phyloP scores from a whole-genome alignment of 768 basidiomycete species.

The Termitomyces sp. region DNA sequence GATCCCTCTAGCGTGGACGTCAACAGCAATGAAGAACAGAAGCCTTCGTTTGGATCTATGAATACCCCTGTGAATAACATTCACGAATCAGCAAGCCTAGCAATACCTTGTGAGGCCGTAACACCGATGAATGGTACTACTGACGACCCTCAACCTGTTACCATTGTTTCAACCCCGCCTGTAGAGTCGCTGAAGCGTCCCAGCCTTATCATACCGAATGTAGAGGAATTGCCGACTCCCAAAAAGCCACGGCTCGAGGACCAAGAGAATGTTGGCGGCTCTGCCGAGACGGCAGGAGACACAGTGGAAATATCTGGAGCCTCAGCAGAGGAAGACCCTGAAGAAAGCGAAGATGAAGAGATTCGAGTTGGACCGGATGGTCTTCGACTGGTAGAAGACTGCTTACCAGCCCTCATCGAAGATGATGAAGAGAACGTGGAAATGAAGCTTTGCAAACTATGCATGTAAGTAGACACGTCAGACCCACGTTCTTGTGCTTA shows the following conservation, averaged over 20 bases:
- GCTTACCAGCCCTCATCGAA: conserved; percentile 38
- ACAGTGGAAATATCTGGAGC: background rate
- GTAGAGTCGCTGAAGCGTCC: conserved; percentile 10
- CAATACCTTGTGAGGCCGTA: conserved; percentile 1
- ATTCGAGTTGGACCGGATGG: conserved; percentile 37
- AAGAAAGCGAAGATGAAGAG: conserved; percentile 20
- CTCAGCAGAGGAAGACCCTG: background rate
- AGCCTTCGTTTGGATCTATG: background rate
- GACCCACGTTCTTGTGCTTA: background rate
- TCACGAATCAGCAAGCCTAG: background rate
- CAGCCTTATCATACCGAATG: background rate
- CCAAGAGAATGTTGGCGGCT: background rate
- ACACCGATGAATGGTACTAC: background rate
- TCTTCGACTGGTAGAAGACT: conserved; percentile 30
- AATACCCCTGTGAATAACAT: background rate
- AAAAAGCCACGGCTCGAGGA: conserved; percentile 12
- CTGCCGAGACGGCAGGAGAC: background rate
- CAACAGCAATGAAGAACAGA: background rate
- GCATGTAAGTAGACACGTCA: conserved; percentile 36
- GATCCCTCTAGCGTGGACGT: background rate
- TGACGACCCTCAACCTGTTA: background rate
- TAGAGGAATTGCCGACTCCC: background rate
- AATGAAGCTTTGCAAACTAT: conserved; percentile 38
- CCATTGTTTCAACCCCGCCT: background rate
- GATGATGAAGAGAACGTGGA: conserved; percentile 23